Conservation (phyloP, 2,329 filamentous ascomycete species). For the Hypomyces perniciosus region DNA sequence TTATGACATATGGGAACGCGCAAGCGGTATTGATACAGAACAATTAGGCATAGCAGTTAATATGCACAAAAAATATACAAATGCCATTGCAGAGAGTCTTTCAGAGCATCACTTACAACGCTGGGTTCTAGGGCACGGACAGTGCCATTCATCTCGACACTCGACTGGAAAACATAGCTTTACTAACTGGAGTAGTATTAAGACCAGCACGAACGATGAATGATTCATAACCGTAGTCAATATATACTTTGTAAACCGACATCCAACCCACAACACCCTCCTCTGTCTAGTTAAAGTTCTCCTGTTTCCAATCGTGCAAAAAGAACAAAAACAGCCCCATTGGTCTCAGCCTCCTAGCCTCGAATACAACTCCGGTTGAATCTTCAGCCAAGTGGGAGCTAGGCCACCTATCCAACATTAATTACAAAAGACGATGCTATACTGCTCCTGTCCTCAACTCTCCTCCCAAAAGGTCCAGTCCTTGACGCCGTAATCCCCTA, state of each 20-base stretch:
- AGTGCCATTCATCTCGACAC: too few species aligned
- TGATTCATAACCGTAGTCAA: too few species aligned
- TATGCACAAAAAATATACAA: too few species aligned
- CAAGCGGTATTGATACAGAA: too few species aligned
- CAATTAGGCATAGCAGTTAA: too few species aligned
- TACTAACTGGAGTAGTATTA: too few species aligned
- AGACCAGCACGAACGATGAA: too few species aligned
- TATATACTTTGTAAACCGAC: neutral
- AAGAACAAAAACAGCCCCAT: neutral
- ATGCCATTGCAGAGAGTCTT: too few species aligned
- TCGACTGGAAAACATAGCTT: too few species aligned
- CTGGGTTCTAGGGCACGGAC: too few species aligned
- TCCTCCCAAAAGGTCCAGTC: neutral
- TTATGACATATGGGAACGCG: neutral
- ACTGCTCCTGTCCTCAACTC: neutral
- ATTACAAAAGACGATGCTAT: neutral
- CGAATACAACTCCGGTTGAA: neutral
- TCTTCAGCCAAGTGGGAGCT: neutral
- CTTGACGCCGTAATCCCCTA: neutral
- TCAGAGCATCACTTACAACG: too few species aligned
- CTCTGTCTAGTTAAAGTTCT: neutral
- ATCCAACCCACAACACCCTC: neutral
- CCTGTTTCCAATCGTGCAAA: neutral
- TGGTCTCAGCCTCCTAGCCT: too few species aligned
- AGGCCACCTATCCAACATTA: neutral